Base-by-base conservation (phyloP, 176 grass and related monocot genomes). In the Avena sativa region DNA sequence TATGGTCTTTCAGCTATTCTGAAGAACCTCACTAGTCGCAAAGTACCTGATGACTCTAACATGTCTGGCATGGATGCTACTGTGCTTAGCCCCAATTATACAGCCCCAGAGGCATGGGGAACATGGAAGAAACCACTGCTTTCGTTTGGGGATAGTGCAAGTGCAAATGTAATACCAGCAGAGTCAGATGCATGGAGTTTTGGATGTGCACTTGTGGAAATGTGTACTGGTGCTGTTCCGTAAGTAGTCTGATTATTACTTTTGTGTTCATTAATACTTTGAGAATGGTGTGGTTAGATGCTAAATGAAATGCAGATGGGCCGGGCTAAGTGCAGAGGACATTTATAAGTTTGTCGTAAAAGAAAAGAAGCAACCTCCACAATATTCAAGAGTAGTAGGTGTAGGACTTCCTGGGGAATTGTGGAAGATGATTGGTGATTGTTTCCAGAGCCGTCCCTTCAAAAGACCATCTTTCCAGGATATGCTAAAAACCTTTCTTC, bases 361-460 rank as follows among this genome's bases (percentile, higher is more conserved):
- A 93, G 85, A 87, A 71, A 95, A 90, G 80, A 99, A 90, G 87
- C 81, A 87, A 85, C 97, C 97, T 16, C 97, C 97, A 80, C 97
- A 99, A 25, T 99, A 99, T 91, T 90, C 97, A 90, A 92, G 94
- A 83, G 91, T 99, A 83, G 97, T 99, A 14, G 97, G 97, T 79
- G 97, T 96, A 57, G 97, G 97, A 48, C 92, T 99, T 90, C 97
- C 97, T 87, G 90, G 94, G 53, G 97, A 99, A 79, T 81, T 99
- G 67, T 99, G 97, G 97, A 99, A 99, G 91, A 99, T 99, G 97
- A 99, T 99, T 89, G 97, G 97, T 78, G 94, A 99, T 34, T 99
- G 97, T 81, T 88, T 99, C 57, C 97, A 99, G 75, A 94, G 89
- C 67, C 87, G 86, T 65, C 76, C 92, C 87, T 91, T 91, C 73